phyloP scores from a whole-genome alignment of 1,284 basidiomycete species.

The Cryptococcus amylolentus region DNA sequence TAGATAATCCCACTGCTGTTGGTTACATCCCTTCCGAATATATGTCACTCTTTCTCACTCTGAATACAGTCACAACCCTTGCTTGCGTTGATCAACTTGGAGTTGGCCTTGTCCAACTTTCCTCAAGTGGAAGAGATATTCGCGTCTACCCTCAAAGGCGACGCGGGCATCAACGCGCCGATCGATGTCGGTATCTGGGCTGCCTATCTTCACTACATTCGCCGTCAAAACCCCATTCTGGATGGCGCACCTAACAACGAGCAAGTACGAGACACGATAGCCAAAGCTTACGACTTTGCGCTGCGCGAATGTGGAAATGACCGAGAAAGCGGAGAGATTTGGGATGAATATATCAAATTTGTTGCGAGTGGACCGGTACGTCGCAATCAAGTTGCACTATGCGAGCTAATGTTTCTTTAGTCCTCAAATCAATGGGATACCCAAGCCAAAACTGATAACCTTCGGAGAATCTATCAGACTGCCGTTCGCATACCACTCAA shows the following conservation, averaged over 20 bases:
- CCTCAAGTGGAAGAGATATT: slow-evolving; percentile 38
- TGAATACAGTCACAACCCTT: slow-evolving; percentile 38
- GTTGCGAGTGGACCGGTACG: slow-evolving; percentile 53
- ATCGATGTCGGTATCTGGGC: slow-evolving; percentile 50
- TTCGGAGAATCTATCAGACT: slow-evolving; percentile 88
- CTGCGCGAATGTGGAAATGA: slow-evolving; percentile 80
- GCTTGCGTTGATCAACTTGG: slow-evolving; percentile 46
- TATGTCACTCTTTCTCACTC: neutral
- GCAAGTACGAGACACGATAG: slow-evolving; percentile 66
- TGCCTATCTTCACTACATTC: slow-evolving; percentile 51
- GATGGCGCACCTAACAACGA: slow-evolving; percentile 47
- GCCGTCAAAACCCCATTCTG: slow-evolving; percentile 46
- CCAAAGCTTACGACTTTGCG: slow-evolving; percentile 91
- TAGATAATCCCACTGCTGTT: slow-evolving; percentile 43
- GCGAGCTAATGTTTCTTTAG: slow-evolving; percentile 42
- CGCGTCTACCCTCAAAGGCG: slow-evolving; percentile 40
- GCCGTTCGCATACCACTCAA: slow-evolving; percentile 91
- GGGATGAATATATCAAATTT: slow-evolving; percentile 72
- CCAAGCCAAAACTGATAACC: slow-evolving; percentile 89
- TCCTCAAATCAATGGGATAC: slow-evolving; percentile 84
- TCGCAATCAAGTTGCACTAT: neutral
- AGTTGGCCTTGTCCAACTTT: slow-evolving; percentile 47
- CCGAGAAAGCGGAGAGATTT: slow-evolving; percentile 56
- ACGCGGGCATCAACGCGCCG: slow-evolving; percentile 40
- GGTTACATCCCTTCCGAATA: slow-evolving; percentile 4